Percentiles rank a stretch among this genome's conserved stretches.
Evolutionary conservation across 768 basidiomycete genomes (phyloP).

Genomic region (Rhodotorula graminis): DNA sequence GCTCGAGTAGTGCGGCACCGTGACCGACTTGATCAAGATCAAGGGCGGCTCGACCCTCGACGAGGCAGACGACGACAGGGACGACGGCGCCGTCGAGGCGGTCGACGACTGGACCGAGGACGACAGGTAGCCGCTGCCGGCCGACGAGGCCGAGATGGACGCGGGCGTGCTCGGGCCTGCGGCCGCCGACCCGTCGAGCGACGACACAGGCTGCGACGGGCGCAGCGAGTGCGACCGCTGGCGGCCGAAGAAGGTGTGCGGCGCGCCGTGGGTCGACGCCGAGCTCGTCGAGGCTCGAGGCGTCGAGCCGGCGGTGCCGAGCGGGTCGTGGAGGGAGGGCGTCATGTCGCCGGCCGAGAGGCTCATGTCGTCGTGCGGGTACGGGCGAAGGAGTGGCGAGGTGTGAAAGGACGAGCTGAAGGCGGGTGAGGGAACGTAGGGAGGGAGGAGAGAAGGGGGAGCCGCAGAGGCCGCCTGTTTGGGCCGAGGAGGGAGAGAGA

Average conservation of each 20-base stretch:
- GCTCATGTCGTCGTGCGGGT: neutral
- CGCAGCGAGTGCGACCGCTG: constrained; percentile 16
- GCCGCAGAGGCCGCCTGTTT: neutral
- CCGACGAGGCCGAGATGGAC: neutral
- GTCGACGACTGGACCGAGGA: neutral
- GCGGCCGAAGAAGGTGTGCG: constrained; percentile 16
- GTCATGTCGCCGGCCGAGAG: neutral
- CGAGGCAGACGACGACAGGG: neutral
- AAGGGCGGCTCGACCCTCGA: neutral
- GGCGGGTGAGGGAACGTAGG: constrained; percentile 8
- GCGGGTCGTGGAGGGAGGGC: neutral
- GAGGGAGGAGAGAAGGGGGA: constrained; percentile 10
- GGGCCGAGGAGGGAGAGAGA: neutral
- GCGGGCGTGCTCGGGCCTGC: constrained; percentile 1
- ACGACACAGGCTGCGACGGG: neutral
- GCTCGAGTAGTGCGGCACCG: constrained; percentile 37
- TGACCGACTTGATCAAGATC: constrained; percentile 30
- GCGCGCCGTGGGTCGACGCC: neutral
- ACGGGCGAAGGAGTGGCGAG: neutral
- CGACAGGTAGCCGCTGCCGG: neutral
- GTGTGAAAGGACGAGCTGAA: constrained; percentile 4
- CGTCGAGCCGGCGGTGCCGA: neutral
- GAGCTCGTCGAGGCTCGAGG: neutral
- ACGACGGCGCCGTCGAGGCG: neutral
- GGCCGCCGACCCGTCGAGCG: neutral